Percentiles rank a stretch among this genome's conserved stretches.
phyloP scores from a whole-genome alignment of 2,329 filamentous ascomycete species.

The Cladosporium sp. region DNA sequence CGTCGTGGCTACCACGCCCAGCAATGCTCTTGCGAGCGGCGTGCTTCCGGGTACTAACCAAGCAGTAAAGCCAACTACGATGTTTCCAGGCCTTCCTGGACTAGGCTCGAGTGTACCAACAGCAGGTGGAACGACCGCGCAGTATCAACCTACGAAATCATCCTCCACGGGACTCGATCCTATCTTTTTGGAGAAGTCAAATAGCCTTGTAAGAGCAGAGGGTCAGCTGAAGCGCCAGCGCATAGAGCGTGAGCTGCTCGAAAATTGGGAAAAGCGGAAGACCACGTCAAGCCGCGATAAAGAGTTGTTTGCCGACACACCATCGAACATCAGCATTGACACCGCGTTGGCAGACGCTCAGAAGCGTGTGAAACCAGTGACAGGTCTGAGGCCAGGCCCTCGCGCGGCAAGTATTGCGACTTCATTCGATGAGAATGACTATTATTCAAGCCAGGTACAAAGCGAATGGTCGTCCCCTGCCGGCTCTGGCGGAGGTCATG shows the following conservation, averaged over 20 bases:
- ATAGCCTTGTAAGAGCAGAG: constrained; percentile 77
- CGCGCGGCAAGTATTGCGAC: constrained; percentile 55
- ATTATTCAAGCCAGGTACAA: constrained; percentile 80
- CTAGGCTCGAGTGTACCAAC: constrained; percentile 14
- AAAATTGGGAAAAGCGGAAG: constrained; percentile 66
- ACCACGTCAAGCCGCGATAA: constrained; percentile 46
- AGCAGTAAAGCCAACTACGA: constrained; percentile 10
- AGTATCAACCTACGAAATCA: constrained; percentile 17
- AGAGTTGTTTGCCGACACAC: constrained; percentile 46
- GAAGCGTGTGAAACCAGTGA: constrained; percentile 65
- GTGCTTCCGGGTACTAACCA: background rate
- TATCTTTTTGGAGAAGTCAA: constrained; percentile 79
- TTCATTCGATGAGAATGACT: constrained; percentile 88
- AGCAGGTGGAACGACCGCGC: constrained; percentile 4
- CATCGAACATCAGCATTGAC: constrained; percentile 39
- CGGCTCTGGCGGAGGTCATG: constrained; percentile 28
- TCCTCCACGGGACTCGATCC: constrained; percentile 63
- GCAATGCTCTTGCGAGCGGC: constrained; percentile 2
- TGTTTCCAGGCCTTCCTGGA: constrained; percentile 20
- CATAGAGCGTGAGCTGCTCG: constrained; percentile 71
- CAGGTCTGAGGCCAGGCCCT: constrained; percentile 55
- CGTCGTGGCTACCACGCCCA: background rate
- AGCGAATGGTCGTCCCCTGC: constrained; percentile 67
- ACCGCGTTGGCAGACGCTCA: constrained; percentile 56
- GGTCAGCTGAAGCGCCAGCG: constrained; percentile 73